Evolutionary conservation across 2,329 filamentous ascomycete genomes (phyloP).

Genomic region (Fusarium pseudoanthophilum): DNA sequence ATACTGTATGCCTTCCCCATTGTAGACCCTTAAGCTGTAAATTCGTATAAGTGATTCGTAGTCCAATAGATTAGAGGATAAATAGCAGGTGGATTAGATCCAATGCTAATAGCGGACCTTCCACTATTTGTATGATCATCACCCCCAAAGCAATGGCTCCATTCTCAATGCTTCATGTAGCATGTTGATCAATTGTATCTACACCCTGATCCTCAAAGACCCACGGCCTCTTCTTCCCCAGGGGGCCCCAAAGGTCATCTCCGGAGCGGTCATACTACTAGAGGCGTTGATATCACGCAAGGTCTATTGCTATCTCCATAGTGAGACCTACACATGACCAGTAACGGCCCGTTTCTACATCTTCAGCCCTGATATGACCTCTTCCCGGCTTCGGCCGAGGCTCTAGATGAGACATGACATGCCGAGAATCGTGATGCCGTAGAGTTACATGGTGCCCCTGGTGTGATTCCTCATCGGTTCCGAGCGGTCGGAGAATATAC

Average conservation of each 20-base stretch:
- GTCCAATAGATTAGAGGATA: not conserved
- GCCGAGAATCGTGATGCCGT: not conserved
- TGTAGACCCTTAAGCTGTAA: not conserved
- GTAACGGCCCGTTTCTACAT: slow-evolving; percentile 15
- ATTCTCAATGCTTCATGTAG: slow-evolving; percentile 8
- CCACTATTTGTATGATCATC: slow-evolving; percentile 33
- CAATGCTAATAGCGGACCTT: not conserved
- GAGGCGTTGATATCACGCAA: slow-evolving; percentile 29
- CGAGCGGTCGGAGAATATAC: slow-evolving; percentile 14
- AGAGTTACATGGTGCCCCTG: not conserved
- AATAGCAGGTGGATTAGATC: not conserved
- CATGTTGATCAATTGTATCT: slow-evolving; percentile 2
- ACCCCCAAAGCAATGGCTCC: slow-evolving; percentile 1
- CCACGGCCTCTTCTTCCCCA: slow-evolving; percentile 18
- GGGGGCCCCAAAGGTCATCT: slow-evolving; percentile 26
- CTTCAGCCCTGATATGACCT: not conserved
- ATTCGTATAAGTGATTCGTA: not conserved
- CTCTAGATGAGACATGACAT: not conserved
- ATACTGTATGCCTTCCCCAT: slow-evolving; percentile 56
- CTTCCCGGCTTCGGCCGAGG: slow-evolving; percentile 1
- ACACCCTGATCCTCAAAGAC: not conserved
- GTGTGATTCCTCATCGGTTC: slow-evolving; percentile 8
- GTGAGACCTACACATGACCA: slow-evolving; percentile 10
- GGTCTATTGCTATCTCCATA: not conserved
- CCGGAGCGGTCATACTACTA: slow-evolving; percentile 27